Conservation (phyloP, 768 basidiomycete species). For the Tricholomella constricta region DNA sequence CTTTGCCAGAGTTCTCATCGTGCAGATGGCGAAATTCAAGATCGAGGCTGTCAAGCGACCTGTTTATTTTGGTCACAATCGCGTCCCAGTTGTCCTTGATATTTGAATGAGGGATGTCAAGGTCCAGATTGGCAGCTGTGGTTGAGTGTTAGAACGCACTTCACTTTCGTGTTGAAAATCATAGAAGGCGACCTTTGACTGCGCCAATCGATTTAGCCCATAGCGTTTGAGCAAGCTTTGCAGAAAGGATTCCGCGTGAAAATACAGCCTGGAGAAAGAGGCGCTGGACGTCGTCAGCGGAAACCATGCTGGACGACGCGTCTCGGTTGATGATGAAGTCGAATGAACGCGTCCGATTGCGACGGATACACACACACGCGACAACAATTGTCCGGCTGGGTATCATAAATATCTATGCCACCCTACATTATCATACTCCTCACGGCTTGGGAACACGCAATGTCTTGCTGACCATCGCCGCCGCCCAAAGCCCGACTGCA, state of each 20-base stretch:
- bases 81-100: conserved; percentile 54
- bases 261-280: conserved; percentile 81
- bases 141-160: conserved; percentile 8
- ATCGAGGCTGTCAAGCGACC: conserved; percentile 64
- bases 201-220: conserved; percentile 70
- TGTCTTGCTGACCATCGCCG: conserved; percentile 98
- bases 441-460: conserved; percentile 76
- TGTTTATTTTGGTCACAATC: conserved; percentile 64
- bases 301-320: conserved; percentile 39
- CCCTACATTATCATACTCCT: conserved; percentile 26
- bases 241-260: conserved; percentile 69
- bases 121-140: conserved; percentile 53
- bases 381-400: too few species aligned
- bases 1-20: conserved; percentile 65
- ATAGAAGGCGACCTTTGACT: conserved; percentile 56
- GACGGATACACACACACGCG: conserved; percentile 8
- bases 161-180: not conserved
- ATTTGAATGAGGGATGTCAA: conserved; percentile 46
- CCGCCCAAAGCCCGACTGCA: conserved; percentile 86
- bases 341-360: not conserved
- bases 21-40: conserved; percentile 67
- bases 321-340: conserved; percentile 1
- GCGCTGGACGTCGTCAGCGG: conserved; percentile 65
- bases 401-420: conserved; percentile 9
- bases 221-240: conserved; percentile 60